Evolutionary conservation across 768 basidiomycete genomes (phyloP).

Genomic region (Tylopilus sp.): DNA sequence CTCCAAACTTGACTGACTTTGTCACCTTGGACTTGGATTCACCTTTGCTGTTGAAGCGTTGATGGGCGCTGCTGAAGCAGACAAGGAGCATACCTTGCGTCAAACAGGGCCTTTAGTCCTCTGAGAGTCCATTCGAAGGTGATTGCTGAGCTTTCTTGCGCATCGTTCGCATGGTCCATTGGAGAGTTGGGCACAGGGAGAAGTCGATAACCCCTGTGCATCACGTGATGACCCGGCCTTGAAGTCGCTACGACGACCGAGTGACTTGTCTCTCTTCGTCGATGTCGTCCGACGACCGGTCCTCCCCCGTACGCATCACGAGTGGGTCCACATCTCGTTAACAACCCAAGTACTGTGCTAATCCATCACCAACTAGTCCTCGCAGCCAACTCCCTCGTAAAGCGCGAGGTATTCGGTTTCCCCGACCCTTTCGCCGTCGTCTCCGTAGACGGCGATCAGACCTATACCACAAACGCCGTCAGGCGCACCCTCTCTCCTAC

Average conservation of each 20-base stretch:
- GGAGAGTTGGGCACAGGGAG: neutral
- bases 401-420: slow-evolving; percentile 74
- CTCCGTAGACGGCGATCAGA: slow-evolving; percentile 82
- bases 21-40: slow-evolving; percentile 74
- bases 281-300: slow-evolving; percentile 20
- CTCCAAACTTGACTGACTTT: slow-evolving; percentile 73
- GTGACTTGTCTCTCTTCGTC: neutral
- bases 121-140: slow-evolving; percentile 78
- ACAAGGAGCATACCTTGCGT: slow-evolving; percentile 45
- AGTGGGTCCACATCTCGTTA: slow-evolving; percentile 3
- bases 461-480: slow-evolving; percentile 69
- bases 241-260: slow-evolving; percentile 3
- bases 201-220: neutral
- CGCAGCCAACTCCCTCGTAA: slow-evolving; percentile 69
- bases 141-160: slow-evolving; percentile 51
- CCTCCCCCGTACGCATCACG: slow-evolving; percentile 25
- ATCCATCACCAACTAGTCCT: slow-evolving; percentile 51
- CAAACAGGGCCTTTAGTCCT: slow-evolving; percentile 70
- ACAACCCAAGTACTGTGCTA: neutral
- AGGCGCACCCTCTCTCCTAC: slow-evolving; percentile 65
- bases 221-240: neutral
- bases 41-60: slow-evolving; percentile 48
- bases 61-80: neutral
- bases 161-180: slow-evolving; percentile 37
- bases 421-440: slow-evolving; percentile 90